Percentiles rank a stretch among this genome's conserved stretches.
These are phyloP conservation scores for Dioszegia aurantiaca DNA, from an alignment of 768 basidiomycete species.

Conservation along the genomic window DNA sequence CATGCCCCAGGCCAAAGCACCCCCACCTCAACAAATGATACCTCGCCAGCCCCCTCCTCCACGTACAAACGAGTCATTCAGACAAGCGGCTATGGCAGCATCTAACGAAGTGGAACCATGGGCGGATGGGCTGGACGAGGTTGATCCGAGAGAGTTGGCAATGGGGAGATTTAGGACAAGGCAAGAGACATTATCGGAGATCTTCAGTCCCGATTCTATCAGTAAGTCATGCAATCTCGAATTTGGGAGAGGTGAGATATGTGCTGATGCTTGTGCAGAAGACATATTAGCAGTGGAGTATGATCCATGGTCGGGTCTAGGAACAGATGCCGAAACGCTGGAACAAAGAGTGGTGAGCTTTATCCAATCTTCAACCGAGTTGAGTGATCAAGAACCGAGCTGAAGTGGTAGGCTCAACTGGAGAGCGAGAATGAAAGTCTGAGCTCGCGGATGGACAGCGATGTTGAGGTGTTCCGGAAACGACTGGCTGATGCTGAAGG, in stretches of 20 bases:
- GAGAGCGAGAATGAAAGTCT: conserved; percentile 37
- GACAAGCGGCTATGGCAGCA: conserved; percentile 22
- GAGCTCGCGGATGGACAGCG: conserved; percentile 11
- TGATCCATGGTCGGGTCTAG: conserved; percentile 42
- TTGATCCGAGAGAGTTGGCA: conserved; percentile 42
- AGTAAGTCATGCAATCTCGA: too few species aligned
- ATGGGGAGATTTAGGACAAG: conserved; percentile 43
- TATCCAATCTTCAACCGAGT: neutral
- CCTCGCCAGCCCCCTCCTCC: conserved; percentile 18
- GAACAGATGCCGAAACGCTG: conserved; percentile 34
- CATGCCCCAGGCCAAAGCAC: neutral
- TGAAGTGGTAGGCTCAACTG: conserved; percentile 18
- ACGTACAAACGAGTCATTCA: conserved; percentile 21
- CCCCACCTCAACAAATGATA: conserved; percentile 17
- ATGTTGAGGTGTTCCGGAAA: conserved; percentile 3
- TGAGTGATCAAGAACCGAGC: neutral
- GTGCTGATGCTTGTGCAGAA: conserved; percentile 23
- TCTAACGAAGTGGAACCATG: conserved; percentile 30
- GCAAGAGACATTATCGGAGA: conserved; percentile 39
- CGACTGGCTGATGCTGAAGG: conserved; percentile 9
- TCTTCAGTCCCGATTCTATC: conserved; percentile 43
- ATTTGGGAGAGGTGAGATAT: too few species aligned
- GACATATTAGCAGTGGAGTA: conserved; percentile 26
- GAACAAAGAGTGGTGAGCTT: conserved; percentile 44
- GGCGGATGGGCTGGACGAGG: conserved; percentile 44